Evolutionary conservation across 2,329 filamentous ascomycete species (phyloP).

Genomic region (Aspergillus sp.): DNA sequence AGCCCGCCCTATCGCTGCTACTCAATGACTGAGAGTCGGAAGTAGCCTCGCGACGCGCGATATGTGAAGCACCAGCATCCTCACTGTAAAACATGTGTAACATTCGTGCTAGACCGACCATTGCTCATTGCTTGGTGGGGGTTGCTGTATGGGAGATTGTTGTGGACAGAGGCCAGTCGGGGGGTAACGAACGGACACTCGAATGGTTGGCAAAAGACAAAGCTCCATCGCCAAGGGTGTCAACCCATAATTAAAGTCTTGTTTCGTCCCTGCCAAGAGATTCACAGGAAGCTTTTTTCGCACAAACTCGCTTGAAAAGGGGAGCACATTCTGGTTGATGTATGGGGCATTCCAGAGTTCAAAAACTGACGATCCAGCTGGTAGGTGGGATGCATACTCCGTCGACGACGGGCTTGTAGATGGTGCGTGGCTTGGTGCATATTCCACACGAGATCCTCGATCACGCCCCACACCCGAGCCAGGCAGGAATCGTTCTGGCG

Average conservation of each 20-base stretch:
- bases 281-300: not conserved
- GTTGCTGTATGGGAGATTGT: not conserved
- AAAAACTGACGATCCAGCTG: not conserved
- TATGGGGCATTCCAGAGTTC: slow-evolving; percentile 3
- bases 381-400: not conserved
- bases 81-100: slow-evolving; percentile 3
- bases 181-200: not conserved
- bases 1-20: slow-evolving; percentile 38
- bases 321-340: not conserved
- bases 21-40: slow-evolving; percentile 12
- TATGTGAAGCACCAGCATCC: not conserved
- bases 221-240: not conserved
- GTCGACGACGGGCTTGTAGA: not conserved
- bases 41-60: not conserved
- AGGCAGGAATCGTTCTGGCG: not conserved
- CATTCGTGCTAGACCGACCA: slow-evolving; percentile 3
- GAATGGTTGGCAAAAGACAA: not conserved
- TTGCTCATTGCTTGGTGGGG: slow-evolving; percentile 1
- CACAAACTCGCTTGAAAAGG: not conserved
- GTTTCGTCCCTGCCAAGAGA: not conserved
- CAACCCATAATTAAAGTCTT: not conserved
- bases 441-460: not conserved
- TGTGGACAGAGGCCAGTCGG: not conserved
- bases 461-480: not conserved
- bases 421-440: not conserved